A percentile compares a stretch with the other conserved stretches of the same genome.
Conservation (phyloP, 202 grass and related monocot species). For the Digitaria exilis region DNA sequence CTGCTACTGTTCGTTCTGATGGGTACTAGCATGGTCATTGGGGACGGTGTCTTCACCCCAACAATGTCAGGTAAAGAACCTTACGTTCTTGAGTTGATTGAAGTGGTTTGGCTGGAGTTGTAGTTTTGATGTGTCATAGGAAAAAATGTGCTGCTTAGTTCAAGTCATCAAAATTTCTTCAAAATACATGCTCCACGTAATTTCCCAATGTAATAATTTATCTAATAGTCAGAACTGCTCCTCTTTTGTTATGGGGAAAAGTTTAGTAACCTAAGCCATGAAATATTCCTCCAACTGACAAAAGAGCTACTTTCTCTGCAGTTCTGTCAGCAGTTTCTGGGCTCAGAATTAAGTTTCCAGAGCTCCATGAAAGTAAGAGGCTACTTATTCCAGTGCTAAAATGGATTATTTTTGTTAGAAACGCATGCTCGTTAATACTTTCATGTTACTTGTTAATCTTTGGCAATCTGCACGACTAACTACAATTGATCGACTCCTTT, state of each 20-base stretch:
- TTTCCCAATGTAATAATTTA: not conserved
- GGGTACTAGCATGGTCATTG: conserved; percentile 85
- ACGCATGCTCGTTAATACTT: not conserved
- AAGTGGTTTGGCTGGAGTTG: not conserved
- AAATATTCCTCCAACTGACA: conserved; percentile 29
- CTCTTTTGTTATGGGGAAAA: not conserved
- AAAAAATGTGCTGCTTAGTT: not conserved
- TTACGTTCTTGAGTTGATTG: not conserved
- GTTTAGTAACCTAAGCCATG: not conserved
- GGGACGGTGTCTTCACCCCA: conserved; percentile 76
- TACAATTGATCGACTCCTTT: not conserved
- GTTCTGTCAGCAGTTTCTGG: conserved; percentile 72
- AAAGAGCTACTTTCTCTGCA: conserved; percentile 23
- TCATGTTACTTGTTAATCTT: not conserved
- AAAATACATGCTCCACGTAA: not conserved
- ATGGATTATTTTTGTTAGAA: conserved; percentile 6
- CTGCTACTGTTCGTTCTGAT: conserved; percentile 71
- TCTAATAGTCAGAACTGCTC: not conserved
- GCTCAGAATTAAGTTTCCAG: conserved; percentile 68
- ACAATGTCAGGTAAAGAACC: conserved; percentile 67
- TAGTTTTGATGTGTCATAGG: not conserved
- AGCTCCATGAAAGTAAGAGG: conserved; percentile 76
- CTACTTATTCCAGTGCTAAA: not conserved
- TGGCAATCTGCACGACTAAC: not conserved
- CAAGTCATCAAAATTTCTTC: not conserved